Base-by-base conservation (phyloP, 106 monocot species). In the Platanthera zijinensis region DNA sequence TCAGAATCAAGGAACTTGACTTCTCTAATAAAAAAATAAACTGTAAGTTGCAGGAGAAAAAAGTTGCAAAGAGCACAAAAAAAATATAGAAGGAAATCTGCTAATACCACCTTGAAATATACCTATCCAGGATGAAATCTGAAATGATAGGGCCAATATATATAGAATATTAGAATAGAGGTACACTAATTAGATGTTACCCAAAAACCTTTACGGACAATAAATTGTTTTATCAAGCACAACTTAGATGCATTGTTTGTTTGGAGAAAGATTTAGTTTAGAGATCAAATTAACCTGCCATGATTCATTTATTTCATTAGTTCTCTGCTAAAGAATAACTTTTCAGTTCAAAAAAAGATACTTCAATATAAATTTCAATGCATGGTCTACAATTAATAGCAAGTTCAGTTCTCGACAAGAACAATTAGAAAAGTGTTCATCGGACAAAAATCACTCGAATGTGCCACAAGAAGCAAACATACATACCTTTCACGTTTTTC, bases 1-100 rank as follows among this genome's bases (percentile, higher is more conserved):
- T 83, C 86, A 80, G 80, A 80, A 72, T 82, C 81, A 71, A 50
- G 68, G 75, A 78, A 74, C 11, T 88, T 78, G 61, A n/a, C 77
- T 75, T 80, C 84, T 84, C 12, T 80, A 82, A 77, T 57, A 71
- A 80, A 74, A 73, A 76, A 57, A 73, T 80, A 80, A 81, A 72
- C 48, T 39, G 68, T 82, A 69, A 89, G 84, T 82, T 77, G 19
- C 74, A 89, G 56, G 47, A 75, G 63, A 74, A 84, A 69, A 51
- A 47, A 22, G 53, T 22, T 71, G 51, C 21, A 46, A 50, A 71
- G 74, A 78, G 79, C 64, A 69, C 39, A 39, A 39, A 39, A 69
- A 54, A 62, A 1, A 89, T 30, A 56, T 64, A 56, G 28, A 70
- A 61, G 74, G 74, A 18, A 78, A 78, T 82, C 82, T 84, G 81